Conservation (phyloP, 2,329 filamentous ascomycete species). For the Ophiosphaerella narmari region DNA sequence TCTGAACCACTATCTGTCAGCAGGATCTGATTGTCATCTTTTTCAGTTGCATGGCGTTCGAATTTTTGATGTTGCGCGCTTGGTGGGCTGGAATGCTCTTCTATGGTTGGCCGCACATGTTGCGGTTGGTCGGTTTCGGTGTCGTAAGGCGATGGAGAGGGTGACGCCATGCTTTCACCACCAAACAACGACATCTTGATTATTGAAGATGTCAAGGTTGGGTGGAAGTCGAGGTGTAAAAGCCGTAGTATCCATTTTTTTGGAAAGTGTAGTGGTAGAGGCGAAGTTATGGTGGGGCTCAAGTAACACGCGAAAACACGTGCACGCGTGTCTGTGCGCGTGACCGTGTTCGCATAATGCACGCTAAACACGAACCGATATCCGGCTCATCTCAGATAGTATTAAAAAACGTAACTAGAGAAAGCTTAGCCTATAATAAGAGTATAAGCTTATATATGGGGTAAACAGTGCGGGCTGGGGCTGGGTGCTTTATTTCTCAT, state of each 20-base stretch:
- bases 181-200: conserved; percentile 47
- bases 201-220: conserved; percentile 20
- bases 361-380: too few relatives aligned
- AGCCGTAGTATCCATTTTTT: conserved; percentile 5
- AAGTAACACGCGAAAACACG: conserved; percentile 18
- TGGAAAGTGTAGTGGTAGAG: conserved; percentile 6
- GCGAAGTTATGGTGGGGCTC: conserved; percentile 13
- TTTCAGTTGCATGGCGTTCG: not conserved
- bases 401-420: too few relatives aligned
- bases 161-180: conserved; percentile 29
- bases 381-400: too few relatives aligned
- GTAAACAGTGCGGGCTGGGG: too few relatives aligned
- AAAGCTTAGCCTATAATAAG: too few relatives aligned
- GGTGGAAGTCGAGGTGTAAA: conserved; percentile 3
- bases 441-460: too few relatives aligned
- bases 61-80: conserved; percentile 13
- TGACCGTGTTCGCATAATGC: too few relatives aligned
- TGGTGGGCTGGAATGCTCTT: conserved; percentile 8
- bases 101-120: conserved; percentile 2
- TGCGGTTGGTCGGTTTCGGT: conserved; percentile 12
- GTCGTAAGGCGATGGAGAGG: conserved; percentile 16
- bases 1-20: conserved; percentile 19
- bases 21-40: conserved; percentile 7
- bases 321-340: conserved; percentile 1
- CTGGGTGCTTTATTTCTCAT: too few relatives aligned